These are phyloP conservation scores for Tetragonia tetragonoides DNA, from an alignment of 148 eudicot species.

Conservation along the genomic window DNA sequence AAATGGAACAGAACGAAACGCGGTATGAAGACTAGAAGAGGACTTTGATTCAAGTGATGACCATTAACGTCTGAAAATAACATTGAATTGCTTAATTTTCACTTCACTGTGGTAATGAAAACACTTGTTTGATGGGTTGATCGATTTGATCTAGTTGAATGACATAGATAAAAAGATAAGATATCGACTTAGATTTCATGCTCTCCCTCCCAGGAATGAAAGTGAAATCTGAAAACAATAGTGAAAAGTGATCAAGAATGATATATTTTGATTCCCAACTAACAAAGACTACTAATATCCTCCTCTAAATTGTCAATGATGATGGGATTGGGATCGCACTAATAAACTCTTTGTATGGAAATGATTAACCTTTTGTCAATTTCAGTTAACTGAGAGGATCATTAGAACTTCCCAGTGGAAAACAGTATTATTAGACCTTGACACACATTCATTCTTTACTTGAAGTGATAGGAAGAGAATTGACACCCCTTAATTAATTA, in stretches of 20 bases:
- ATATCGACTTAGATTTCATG: slow-evolving; percentile 12
- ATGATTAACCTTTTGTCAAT: slow-evolving; percentile 30
- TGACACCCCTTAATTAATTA: slow-evolving; percentile 16
- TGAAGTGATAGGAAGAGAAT: slow-evolving; percentile 18
- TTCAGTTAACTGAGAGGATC: slow-evolving; percentile 12
- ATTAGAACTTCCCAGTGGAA: slow-evolving; percentile 28
- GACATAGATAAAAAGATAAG: slow-evolving; percentile 1
- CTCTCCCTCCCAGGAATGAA: too few species aligned
- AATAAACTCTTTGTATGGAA: slow-evolving; percentile 7
- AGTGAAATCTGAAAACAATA: background rate
- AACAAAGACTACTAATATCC: background rate
- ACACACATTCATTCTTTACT: slow-evolving; percentile 21
- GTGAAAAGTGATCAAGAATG: slow-evolving; percentile 1
- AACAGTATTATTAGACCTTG: slow-evolving; percentile 32
- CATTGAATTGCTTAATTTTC: background rate
- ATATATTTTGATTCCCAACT: background rate
- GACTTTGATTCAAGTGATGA: too few species aligned
- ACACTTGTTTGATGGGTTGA: background rate
- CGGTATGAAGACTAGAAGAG: too few species aligned
- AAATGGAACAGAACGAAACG: too few species aligned
- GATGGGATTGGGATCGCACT: slow-evolving; percentile 19
- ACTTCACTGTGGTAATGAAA: background rate
- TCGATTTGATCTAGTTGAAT: background rate
- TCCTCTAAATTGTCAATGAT: slow-evolving; percentile 16
- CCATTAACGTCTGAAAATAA: too few species aligned